Base-by-base conservation (phyloP, 345 rosid species). In the Pugionium dolabratum region DNA sequence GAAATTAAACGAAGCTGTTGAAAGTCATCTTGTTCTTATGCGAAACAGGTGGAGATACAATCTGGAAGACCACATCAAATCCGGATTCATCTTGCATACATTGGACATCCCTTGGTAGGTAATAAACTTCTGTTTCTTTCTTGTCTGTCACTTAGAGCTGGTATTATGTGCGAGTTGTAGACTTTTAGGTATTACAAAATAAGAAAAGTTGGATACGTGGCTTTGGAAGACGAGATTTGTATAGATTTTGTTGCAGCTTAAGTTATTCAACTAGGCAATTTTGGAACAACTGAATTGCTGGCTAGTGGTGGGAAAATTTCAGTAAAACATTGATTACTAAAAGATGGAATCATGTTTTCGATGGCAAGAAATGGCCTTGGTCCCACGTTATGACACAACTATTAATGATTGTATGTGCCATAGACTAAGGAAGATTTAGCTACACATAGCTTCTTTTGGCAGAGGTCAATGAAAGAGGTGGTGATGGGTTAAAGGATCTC, bases 1-100 rank as follows among this genome's bases (percentile, higher is more conserved):
- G 18, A 18, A 18, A 18, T 18, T 18, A 18, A 18, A 40, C 7
- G 2, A 67, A 40, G 40, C 27, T 74, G 4, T 55, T 56, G 30
- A 42, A n/a, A 53, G 3, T 48, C 48, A 54, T 45, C 66, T 31
- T 42, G 49, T 49, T 56, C 25, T 37, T 2, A 41, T 59, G 50
- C 28, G 41, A 64, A 49, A 73, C 80, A 89, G 97, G 96, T 87
- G 32, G 85, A 87, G 79, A 93, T 89, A 67, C 91, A 93, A 54
- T 83, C 97, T 7, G 97, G 97, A 60, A 78, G 96, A 43, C 96
- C 98, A 47, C 98, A 85, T 75, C 97, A 93, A 75, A 93, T 89
- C 62, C 82, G 97, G 33, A 89, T 87, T 70, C 98, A 87, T 79
- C 93, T 92, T 75, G 80, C 98, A 42, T 92, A 79, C 75, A 76